Conservation (phyloP, 345 rosid species). For the Eucalyptus urophylla region DNA sequence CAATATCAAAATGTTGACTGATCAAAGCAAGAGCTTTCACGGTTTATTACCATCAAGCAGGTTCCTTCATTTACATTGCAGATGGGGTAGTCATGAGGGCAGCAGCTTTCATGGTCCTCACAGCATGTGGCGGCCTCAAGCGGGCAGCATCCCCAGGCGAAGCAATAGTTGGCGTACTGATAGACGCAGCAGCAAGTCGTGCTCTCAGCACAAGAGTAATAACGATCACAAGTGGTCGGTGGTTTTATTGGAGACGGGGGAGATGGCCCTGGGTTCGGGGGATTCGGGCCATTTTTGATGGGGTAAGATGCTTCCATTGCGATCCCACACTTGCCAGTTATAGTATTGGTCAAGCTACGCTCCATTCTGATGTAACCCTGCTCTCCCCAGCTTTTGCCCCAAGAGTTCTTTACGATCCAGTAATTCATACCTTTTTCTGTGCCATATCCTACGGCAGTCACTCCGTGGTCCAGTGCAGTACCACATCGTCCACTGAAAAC, state of each 20-base stretch:
- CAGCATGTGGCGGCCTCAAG: slow-evolving; percentile 85
- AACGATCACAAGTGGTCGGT: slow-evolving; percentile 53
- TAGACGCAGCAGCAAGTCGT: slow-evolving; percentile 80
- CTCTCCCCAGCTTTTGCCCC: slow-evolving; percentile 91
- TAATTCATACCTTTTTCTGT: slow-evolving; percentile 56
- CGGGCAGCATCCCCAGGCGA: slow-evolving; percentile 94
- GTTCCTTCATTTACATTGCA: slow-evolving; percentile 48
- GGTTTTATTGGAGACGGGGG: slow-evolving; percentile 90
- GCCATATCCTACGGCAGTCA: slow-evolving; percentile 82
- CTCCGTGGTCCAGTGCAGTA: slow-evolving; percentile 78
- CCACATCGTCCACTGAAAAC: slow-evolving; percentile 80
- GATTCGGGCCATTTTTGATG: slow-evolving; percentile 62
- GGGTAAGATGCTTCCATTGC: slow-evolving; percentile 85
- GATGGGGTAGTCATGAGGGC: slow-evolving; percentile 78
- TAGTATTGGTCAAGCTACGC: slow-evolving; percentile 17
- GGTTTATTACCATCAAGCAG: slow-evolving; percentile 46
- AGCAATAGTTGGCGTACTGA: slow-evolving; percentile 44
- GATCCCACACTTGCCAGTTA: slow-evolving; percentile 78
- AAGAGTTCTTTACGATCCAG: slow-evolving; percentile 81
- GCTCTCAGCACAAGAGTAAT: slow-evolving; percentile 49
- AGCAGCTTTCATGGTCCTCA: slow-evolving; percentile 67
- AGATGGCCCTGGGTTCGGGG: slow-evolving; percentile 92
- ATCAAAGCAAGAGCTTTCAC: neutral
- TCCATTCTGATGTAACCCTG: slow-evolving; percentile 63
- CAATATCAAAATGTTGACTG: neutral